phyloP scores from a whole-genome alignment of 2,329 filamentous ascomycete genomes.

The Pseudogymnoascus sp. region DNA sequence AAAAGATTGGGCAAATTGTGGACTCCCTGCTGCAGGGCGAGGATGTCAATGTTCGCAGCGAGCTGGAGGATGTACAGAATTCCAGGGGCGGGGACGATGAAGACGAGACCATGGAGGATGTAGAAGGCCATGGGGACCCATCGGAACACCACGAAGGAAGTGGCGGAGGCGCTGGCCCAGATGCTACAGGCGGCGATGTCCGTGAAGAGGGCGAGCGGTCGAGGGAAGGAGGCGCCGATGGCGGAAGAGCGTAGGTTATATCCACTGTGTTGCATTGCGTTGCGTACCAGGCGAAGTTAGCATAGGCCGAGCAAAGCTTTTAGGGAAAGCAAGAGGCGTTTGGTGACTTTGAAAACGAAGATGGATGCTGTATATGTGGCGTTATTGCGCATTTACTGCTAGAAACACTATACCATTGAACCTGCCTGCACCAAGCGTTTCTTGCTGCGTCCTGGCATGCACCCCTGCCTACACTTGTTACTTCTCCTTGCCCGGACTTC shows the following conservation, averaged over 20 bases:
- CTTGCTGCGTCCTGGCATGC: background rate
- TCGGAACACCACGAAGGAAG: conserved; percentile 51
- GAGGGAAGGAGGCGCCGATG: conserved; percentile 89
- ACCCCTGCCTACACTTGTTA: background rate
- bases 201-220: conserved; percentile 82
- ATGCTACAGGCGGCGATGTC: conserved; percentile 83
- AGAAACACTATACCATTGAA: conserved; percentile 20
- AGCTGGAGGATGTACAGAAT: conserved; percentile 57
- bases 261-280: conserved; percentile 3
- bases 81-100: conserved; percentile 51
- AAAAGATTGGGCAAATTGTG: conserved; percentile 81
- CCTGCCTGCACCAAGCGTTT: background rate
- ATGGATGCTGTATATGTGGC: conserved; percentile 9
- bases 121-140: conserved; percentile 54
- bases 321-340: conserved; percentile 10
- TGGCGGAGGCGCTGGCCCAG: conserved; percentile 74
- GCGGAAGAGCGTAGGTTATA: conserved; percentile 96
- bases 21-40: conserved; percentile 79
- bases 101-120: conserved; percentile 73
- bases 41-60: conserved; percentile 68
- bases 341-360: conserved; percentile 7
- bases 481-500: background rate
- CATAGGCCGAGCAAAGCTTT: conserved; percentile 1
- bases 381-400: conserved; percentile 26
- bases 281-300: conserved; percentile 5